Evolutionary conservation across 2,329 filamentous ascomycete genomes (phyloP).

Genomic region (Xylaria sp.): DNA sequence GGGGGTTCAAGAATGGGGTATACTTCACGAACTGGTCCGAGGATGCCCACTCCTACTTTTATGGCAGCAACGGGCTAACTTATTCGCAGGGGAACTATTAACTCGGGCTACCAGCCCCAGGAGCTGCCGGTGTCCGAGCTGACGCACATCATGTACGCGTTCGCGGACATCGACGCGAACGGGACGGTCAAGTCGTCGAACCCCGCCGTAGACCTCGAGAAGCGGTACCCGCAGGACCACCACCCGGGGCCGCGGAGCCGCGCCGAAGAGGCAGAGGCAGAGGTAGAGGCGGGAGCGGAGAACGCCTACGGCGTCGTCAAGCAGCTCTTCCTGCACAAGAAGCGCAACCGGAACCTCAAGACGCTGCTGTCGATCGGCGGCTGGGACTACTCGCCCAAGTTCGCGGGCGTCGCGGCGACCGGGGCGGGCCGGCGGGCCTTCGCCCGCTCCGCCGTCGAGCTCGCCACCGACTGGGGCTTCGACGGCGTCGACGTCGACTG

Average conservation of each 20-base stretch:
- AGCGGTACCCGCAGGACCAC: conserved; percentile 68
- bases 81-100: conserved; percentile 43
- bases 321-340: conserved; percentile 76
- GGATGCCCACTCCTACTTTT: not conserved
- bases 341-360: conserved; percentile 75
- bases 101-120: conserved; percentile 64
- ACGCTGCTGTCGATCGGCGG: conserved; percentile 81
- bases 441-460: conserved; percentile 66
- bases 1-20: conserved; percentile 45
- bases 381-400: conserved; percentile 75
- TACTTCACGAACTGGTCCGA: conserved; percentile 60
- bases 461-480: conserved; percentile 70
- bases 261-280: too few relatives aligned
- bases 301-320: conserved; percentile 80
- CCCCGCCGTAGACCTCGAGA: conserved; percentile 64
- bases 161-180: conserved; percentile 49
- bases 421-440: conserved; percentile 65
- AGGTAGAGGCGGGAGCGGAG: too few relatives aligned
- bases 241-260: too few relatives aligned
- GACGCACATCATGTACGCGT: conserved; percentile 72
- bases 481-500: conserved; percentile 62
- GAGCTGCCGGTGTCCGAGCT: conserved; percentile 69
- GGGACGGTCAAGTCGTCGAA: conserved; percentile 62
- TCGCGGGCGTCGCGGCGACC: conserved; percentile 65
- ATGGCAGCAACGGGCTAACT: conserved; percentile 4